Evolutionary conservation across 805 yeast species (phyloP), one percentile per base, ranked within the genome.

Genomic region (Ogataea ganodermae): DNA sequence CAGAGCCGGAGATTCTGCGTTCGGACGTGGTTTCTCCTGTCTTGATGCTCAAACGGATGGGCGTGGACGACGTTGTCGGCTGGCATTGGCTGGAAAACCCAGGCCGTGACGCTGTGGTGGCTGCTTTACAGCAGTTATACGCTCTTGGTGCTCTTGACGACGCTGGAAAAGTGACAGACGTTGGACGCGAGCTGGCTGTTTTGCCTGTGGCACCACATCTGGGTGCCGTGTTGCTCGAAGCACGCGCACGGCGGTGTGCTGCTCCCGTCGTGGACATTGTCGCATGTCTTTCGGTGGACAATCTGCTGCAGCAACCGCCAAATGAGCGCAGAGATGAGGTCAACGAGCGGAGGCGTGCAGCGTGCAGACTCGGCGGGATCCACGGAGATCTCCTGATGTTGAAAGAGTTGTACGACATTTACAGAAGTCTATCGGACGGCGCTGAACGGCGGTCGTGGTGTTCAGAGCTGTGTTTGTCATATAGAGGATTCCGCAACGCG

Each of bases 61-160:
- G 92, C 3, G 88, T 92, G 6, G 81, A 86, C 45, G 95, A 94
- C 67, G 79, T 94, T 31, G 67, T 89, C 40, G 79, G 81, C 49
- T 94, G 97, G 91, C 74, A 87, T 17, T 94, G 99, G 98, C 73
- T 94, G 35, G 96, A 92, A 62, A 79, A 86, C 54, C 99, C 99
- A 0, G 91, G 94, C 3, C 76, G 80, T 53, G 86, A 83, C 7
- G 77, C 97, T 0, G 72, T 94, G 24, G 63, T 84, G 13, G 72
- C 89, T 42, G 96, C 97, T 0, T 72, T 94, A 46, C 80, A 82
- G 48, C 87, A 91, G 45, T 74, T 94, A 41, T 88, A 84, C 60
- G 75, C 89, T 8, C 70, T 94, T 36, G 83, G 83, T 6, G 98
- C 99, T 0, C 69, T 94, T 35, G 80, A 88, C 62, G 86, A 84